Percentiles rank a stretch among this genome's conserved stretches.
Conservation (phyloP, 805 yeast genomes). For the Metschnikowia continentalis region DNA sequence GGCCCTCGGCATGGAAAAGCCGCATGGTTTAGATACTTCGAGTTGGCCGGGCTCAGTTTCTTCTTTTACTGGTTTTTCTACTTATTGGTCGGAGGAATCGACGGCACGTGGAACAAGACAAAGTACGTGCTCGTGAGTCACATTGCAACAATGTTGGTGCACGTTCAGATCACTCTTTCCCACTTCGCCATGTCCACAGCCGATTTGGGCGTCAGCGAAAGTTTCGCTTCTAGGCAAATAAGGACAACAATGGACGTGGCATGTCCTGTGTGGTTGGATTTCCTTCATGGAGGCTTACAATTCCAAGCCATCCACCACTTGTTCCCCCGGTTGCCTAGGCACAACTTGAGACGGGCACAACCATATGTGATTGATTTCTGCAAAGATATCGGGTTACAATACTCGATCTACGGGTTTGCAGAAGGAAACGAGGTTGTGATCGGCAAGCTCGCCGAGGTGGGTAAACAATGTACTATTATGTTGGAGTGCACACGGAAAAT, state of each 20-base stretch:
- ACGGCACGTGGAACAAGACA: slow-evolving; percentile 51
- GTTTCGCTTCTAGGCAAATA: slow-evolving; percentile 74
- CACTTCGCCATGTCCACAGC: slow-evolving; percentile 94
- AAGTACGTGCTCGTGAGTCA: slow-evolving; percentile 69
- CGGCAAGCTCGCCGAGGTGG: slow-evolving; percentile 65
- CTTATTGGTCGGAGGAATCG: slow-evolving; percentile 49
- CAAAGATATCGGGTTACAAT: slow-evolving; percentile 67
- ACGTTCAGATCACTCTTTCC: slow-evolving; percentile 83
- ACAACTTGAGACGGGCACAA: slow-evolving; percentile 75
- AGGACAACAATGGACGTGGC: slow-evolving; percentile 94
- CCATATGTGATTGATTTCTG: slow-evolving; percentile 71
- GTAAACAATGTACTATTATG: slow-evolving; percentile 72
- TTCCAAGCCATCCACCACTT: slow-evolving; percentile 89
- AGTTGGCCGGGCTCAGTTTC: slow-evolving; percentile 60
- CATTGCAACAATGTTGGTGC: slow-evolving; percentile 83
- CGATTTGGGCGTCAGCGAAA: slow-evolving; percentile 75
- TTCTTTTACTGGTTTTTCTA: slow-evolving; percentile 85
- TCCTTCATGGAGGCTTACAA: slow-evolving; percentile 87
- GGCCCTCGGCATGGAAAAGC: slow-evolving; percentile 82
- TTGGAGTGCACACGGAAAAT: slow-evolving; percentile 67
- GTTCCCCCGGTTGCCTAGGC: slow-evolving; percentile 86
- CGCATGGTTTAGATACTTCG: slow-evolving; percentile 82
- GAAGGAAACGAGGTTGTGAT: slow-evolving; percentile 74
- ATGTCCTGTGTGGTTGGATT: slow-evolving; percentile 91
- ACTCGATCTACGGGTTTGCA: slow-evolving; percentile 80